Evolutionary conservation across 768 basidiomycete species (phyloP).

Genomic region (Cystobasidium ongulense): DNA sequence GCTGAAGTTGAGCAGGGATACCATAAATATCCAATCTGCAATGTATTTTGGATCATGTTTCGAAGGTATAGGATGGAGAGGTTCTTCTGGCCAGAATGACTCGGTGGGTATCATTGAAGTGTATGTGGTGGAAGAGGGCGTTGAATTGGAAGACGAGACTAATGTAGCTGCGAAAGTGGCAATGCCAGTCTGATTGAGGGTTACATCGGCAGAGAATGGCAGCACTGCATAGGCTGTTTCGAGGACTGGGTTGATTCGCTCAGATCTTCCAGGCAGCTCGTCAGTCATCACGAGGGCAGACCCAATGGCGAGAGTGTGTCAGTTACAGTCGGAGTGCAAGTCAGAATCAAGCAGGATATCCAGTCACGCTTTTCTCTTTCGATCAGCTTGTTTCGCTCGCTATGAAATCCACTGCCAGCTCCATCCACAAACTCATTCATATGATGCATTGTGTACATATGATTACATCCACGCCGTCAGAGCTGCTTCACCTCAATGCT

Average conservation of each 20-base stretch:
- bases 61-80: conserved; percentile 25
- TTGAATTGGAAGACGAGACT: neutral
- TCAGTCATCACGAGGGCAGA: neutral
- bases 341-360: too few species aligned
- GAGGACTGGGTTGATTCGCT: conserved; percentile 10
- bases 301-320: too few species aligned
- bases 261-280: too few species aligned
- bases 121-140: neutral
- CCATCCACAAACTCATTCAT: too few species aligned
- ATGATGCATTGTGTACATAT: too few species aligned
- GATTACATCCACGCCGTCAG: too few species aligned
- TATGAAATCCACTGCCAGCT: too few species aligned
- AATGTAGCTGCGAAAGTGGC: conserved; percentile 1
- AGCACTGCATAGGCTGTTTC: conserved; percentile 14
- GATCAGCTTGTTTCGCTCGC: too few species aligned
- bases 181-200: neutral
- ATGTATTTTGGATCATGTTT: conserved; percentile 12
- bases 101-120: neutral
- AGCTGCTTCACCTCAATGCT: too few species aligned
- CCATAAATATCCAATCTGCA: conserved; percentile 78
- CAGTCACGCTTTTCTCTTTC: too few species aligned
- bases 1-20: conserved; percentile 76
- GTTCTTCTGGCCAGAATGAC: conserved; percentile 21
- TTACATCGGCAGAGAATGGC: neutral
- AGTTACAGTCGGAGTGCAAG: too few species aligned